A percentile compares a stretch with the other conserved stretches of the same genome.
These are phyloP conservation scores for Pyracantha coccinea DNA, from an alignment of 331 rosid genomes.

Conservation along the genomic window DNA sequence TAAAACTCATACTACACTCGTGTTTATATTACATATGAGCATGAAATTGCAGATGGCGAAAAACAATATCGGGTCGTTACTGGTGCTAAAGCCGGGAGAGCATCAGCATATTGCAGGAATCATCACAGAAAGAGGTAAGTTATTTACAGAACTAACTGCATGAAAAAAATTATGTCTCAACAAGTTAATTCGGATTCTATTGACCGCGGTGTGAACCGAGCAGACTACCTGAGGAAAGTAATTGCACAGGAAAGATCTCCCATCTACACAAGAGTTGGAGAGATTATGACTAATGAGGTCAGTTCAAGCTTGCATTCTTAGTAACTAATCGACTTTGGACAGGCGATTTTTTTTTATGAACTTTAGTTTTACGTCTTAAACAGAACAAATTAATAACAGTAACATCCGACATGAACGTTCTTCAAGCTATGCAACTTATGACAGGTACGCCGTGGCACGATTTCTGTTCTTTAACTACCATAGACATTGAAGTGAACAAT, in stretches of 20 bases:
- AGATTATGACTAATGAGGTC: conserved; percentile 90
- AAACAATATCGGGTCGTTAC: conserved; percentile 64
- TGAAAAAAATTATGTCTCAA: neutral
- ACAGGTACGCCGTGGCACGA: conserved; percentile 33
- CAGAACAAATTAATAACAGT: conserved; percentile 47
- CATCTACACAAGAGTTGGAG: conserved; percentile 43
- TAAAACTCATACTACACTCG: neutral
- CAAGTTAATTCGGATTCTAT: neutral
- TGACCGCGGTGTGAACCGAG: neutral
- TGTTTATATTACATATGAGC: neutral
- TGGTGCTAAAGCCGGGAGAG: conserved; percentile 65
- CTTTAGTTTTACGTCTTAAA: neutral
- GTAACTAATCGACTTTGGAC: neutral
- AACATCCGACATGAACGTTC: conserved; percentile 69
- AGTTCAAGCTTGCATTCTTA: conserved; percentile 2
- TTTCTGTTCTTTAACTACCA: conserved; percentile 8
- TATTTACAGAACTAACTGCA: neutral
- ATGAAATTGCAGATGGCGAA: conserved; percentile 61
- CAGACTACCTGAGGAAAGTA: conserved; percentile 57
- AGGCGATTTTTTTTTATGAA: neutral
- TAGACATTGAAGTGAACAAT: neutral
- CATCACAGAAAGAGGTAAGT: conserved; percentile 83
- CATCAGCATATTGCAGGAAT: conserved; percentile 66
- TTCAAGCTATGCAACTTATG: conserved; percentile 94
- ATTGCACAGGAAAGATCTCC: conserved; percentile 81